Evolutionary conservation across 1,139 yeast genomes (phyloP), one percentile per base, ranked within the genome.

Genomic region (Blastobotrys raffinosifermentans): DNA sequence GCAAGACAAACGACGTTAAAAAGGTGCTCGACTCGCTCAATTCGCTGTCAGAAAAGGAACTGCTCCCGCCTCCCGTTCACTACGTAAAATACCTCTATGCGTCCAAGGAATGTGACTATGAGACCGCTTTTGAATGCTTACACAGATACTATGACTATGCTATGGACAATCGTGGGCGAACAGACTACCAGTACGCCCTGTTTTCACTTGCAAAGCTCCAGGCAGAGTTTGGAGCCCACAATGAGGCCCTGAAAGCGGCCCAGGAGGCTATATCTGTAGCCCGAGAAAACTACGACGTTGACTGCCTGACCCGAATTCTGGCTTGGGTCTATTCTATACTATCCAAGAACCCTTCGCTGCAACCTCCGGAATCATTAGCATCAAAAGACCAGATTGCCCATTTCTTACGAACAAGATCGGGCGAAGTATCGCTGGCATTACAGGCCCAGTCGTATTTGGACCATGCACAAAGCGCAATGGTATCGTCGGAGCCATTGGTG

Each of bases 211-310:
- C 95, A 0, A 71, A 85, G 0, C 63, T 87, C 30, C 91, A 86
- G 51, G 84, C 85, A 15, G 75, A 75, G 39, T 86, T 84, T 59
- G 80, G 82, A 23, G 82, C 82, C 47, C 77, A 77, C 46, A 73
- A 71, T 19, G 85, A 84, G 46, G 94, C 96, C 0, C 60, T 84
- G 11, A 72, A 80, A 47, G 82, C 94, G 0, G 82, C 87, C 4
- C 86, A 82, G 47, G 96, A 87, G 54, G 93, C 96, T 0, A 81
- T 87, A 2, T 70, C 84, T 3, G 89, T 87, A 2, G 96, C 96
- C 0, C 66, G 96, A 49, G 96, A 87, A 52, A 80, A 83, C 50
- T 80, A 78, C 47, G 96, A 87, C 56, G 70, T 75, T 43, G 65
- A 71, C 9, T 84, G 94, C 14, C 65, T 87, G 27, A 81, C 86